Conservation (phyloP, 1,284 basidiomycete species). For the Fistulinella cinereoalba region DNA sequence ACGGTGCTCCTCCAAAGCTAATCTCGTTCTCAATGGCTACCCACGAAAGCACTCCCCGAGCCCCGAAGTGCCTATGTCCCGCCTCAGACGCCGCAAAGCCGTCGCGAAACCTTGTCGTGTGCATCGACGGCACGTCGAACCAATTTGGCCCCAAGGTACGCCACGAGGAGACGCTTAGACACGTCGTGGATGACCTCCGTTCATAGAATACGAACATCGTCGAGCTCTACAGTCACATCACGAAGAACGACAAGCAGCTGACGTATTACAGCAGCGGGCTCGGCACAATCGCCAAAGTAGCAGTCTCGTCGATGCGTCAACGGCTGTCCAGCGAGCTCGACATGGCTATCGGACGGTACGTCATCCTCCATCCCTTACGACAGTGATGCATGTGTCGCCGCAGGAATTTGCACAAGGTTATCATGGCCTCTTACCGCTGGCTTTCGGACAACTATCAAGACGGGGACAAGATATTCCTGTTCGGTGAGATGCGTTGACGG, state of each 20-base stretch:
- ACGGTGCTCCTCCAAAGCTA: too few relatives aligned
- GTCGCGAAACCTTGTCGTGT: constrained; percentile 35
- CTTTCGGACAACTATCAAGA: constrained; percentile 33
- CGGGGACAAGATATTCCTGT: constrained; percentile 37
- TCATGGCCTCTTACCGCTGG: constrained; percentile 39
- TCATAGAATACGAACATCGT: constrained; percentile 37
- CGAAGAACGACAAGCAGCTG: constrained; percentile 31
- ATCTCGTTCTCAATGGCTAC: constrained; percentile 8
- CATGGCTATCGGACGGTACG: constrained; percentile 33
- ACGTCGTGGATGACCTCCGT: too few relatives aligned
- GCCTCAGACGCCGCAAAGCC: background rate
- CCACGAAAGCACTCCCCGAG: background rate
- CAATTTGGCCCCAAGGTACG: constrained; percentile 33
- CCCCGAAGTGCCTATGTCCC: constrained; percentile 9
- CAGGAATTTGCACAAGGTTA: constrained; percentile 34
- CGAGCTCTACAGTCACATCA: constrained; percentile 34
- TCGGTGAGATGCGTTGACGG: constrained; percentile 25
- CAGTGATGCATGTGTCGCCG: background rate
- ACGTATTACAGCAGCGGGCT: constrained; percentile 40
- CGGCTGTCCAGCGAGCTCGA: constrained; percentile 25
- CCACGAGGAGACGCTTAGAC: background rate
- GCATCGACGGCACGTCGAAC: constrained; percentile 41
- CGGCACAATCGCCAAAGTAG: constrained; percentile 29
- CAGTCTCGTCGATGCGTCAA: constrained; percentile 7
- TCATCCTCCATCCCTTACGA: background rate